Evolutionary conservation across 441 rosid species (phyloP).

Genomic region (Bocquillonia castaneifolia): DNA sequence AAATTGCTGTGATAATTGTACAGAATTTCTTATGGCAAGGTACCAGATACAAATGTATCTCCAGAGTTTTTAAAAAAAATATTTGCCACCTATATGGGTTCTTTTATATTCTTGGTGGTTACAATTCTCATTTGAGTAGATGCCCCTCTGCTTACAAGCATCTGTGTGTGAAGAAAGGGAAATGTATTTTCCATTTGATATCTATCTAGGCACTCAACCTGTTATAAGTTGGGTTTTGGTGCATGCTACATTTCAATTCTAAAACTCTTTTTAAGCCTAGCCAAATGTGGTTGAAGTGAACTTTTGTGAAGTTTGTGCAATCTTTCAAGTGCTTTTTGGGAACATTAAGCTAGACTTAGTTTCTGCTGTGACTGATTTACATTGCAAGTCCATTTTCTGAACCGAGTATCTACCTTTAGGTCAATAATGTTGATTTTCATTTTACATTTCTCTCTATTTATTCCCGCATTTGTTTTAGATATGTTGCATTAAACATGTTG

Average conservation of each 20-base stretch:
- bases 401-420: not conserved
- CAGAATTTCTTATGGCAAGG: not conserved
- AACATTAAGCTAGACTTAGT: not conserved
- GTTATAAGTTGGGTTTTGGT: not conserved
- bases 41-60: not conserved
- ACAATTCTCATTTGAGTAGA: not conserved
- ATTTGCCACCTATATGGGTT: not conserved
- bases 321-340: not conserved
- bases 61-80: not conserved
- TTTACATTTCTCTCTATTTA: not conserved
- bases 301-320: not conserved
- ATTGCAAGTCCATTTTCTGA: not conserved
- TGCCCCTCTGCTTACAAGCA: not conserved
- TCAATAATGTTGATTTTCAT: not conserved
- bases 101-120: too few species aligned
- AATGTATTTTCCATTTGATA: not conserved
- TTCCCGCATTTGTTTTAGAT: slow-evolving; percentile 42
- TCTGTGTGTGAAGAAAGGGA: not conserved
- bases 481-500: slow-evolving; percentile 97
- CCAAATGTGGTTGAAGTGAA: not conserved
- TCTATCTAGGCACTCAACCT: not conserved
- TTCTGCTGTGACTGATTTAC: not conserved
- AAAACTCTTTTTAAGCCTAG: not conserved
- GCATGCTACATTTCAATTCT: not conserved
- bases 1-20: not conserved